phyloP scores from a whole-genome alignment of 2,329 filamentous ascomycete species.

The Zalaria obscura region DNA sequence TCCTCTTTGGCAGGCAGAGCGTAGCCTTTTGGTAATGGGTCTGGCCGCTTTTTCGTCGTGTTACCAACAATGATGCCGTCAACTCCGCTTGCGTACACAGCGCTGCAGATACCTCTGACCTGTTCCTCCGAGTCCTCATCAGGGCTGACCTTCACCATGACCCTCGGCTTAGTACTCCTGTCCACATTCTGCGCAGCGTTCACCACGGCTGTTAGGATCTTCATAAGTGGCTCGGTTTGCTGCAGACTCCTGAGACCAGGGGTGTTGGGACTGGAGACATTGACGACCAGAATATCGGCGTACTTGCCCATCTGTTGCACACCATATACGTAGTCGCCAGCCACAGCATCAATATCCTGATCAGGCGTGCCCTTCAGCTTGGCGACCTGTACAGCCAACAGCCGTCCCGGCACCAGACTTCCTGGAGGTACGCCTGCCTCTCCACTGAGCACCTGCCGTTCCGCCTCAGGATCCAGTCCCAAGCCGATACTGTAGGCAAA shows the following conservation, averaged over 20 bases:
- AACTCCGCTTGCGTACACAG: slow-evolving; percentile 69
- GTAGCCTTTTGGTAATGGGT: slow-evolving; percentile 53
- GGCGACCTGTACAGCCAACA: slow-evolving; percentile 83
- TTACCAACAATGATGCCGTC: slow-evolving; percentile 96
- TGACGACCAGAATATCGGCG: slow-evolving; percentile 93
- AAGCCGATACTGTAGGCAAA: slow-evolving; percentile 62
- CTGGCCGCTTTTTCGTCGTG: slow-evolving; percentile 74
- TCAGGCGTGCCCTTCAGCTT: slow-evolving; percentile 94
- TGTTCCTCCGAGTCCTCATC: slow-evolving; percentile 82
- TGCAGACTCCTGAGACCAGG: slow-evolving; percentile 81
- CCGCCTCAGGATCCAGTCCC: slow-evolving; percentile 45
- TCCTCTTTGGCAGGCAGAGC: slow-evolving; percentile 53
- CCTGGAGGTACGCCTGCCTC: slow-evolving; percentile 65
- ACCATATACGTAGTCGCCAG: slow-evolving; percentile 72
- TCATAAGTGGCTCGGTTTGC: slow-evolving; percentile 66
- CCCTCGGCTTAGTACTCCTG: slow-evolving; percentile 57
- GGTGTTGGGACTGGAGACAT: slow-evolving; percentile 93
- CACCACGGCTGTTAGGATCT: slow-evolving; percentile 71
- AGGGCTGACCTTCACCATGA: slow-evolving; percentile 97
- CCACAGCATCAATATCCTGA: slow-evolving; percentile 67
- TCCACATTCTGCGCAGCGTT: slow-evolving; percentile 55
- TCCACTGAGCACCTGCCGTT: slow-evolving; percentile 62
- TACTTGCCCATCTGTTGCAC: slow-evolving; percentile 72
- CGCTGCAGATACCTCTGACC: slow-evolving; percentile 75
- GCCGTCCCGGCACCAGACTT: slow-evolving; percentile 58